Percentiles rank a stretch among this genome's conserved stretches.
phyloP scores from a whole-genome alignment of 2,329 filamentous ascomycete genomes.

The Tolypocladium cylindrosporum region DNA sequence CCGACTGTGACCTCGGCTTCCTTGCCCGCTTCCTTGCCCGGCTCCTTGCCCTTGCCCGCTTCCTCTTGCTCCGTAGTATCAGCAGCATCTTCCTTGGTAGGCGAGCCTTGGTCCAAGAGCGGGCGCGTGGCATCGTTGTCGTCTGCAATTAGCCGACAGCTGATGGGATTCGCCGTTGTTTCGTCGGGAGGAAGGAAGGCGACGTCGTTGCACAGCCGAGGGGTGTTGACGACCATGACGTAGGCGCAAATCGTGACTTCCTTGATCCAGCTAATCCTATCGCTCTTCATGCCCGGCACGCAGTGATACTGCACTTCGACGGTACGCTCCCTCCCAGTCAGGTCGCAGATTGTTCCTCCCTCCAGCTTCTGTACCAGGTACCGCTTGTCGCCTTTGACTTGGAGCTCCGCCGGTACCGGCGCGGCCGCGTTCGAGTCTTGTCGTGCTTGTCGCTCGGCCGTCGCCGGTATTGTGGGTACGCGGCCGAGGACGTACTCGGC shows the following conservation, averaged over 20 bases:
- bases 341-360: constrained; percentile 74
- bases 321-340: constrained; percentile 71
- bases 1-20: constrained; percentile 33
- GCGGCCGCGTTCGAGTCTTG: constrained; percentile 11
- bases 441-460: constrained; percentile 10
- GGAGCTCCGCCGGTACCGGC: constrained; percentile 50
- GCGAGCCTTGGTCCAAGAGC: constrained; percentile 21
- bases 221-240: constrained; percentile 86
- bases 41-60: neutral
- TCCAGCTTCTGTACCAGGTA: constrained; percentile 78
- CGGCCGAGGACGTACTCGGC: constrained; percentile 69
- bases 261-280: constrained; percentile 87
- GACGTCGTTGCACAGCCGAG: constrained; percentile 75
- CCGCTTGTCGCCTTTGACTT: constrained; percentile 72
- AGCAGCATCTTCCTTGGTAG: constrained; percentile 20
- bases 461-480: constrained; percentile 22
- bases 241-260: constrained; percentile 87
- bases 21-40: constrained; percentile 3
- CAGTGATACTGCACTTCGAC: constrained; percentile 79
- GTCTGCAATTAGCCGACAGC: constrained; percentile 60
- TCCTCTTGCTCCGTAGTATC: constrained; percentile 3
- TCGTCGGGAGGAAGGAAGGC: constrained; percentile 77
- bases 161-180: constrained; percentile 65
- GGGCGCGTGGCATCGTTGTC: constrained; percentile 33
- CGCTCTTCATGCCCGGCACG: constrained; percentile 59